Conservation (phyloP, 306 rosid genomes). For the Purshia tridentata region DNA sequence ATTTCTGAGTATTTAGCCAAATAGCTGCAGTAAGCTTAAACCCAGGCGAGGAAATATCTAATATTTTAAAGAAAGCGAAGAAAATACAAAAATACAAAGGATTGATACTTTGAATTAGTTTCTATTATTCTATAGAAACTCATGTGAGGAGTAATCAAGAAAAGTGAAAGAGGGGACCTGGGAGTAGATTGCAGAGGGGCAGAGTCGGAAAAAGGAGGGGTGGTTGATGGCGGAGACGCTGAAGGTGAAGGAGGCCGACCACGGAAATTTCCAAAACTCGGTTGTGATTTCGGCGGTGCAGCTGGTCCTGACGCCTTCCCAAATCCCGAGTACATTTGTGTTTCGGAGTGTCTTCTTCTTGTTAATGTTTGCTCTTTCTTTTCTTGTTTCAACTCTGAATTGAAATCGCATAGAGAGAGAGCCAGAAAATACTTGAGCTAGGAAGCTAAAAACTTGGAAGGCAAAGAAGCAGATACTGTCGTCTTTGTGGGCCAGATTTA, state of each 20-base stretch:
- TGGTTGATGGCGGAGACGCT: constrained; percentile 19
- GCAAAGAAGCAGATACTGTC: neutral
- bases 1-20: neutral
- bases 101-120: neutral
- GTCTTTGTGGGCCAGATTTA: neutral
- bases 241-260: constrained; percentile 34
- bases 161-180: neutral
- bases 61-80: neutral
- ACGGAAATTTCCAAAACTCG: constrained; percentile 37
- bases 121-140: neutral
- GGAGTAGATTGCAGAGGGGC: neutral
- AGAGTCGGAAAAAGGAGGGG: constrained; percentile 19
- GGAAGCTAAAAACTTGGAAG: neutral
- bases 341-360: constrained; percentile 14
- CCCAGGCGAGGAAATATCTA: neutral
- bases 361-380: neutral
- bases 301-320: constrained; percentile 62
- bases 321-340: constrained; percentile 41
- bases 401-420: neutral
- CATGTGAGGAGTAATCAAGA: neutral
- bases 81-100: neutral
- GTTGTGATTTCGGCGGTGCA: constrained; percentile 34
- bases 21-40: neutral
- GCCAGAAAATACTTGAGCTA: neutral
- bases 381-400: neutral